Evolutionary conservation across 1,284 basidiomycete species (phyloP).

Genomic region (Psilocybe mexicana): DNA sequence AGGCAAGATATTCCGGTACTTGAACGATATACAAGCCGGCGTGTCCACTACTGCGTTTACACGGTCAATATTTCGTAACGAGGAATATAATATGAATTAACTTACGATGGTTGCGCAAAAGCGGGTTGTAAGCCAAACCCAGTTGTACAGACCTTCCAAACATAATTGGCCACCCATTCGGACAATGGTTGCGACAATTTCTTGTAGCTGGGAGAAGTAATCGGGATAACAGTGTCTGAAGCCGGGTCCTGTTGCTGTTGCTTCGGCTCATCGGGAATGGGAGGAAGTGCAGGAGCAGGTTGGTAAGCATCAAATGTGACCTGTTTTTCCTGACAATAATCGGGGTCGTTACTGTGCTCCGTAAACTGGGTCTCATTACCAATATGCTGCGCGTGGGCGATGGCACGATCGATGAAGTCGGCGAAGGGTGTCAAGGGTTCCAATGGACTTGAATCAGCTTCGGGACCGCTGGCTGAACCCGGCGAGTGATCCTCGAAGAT

Average conservation of each 20-base stretch:
- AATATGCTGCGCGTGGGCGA: conserved; percentile 42
- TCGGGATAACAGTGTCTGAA: conserved; percentile 49
- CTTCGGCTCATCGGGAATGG: conserved; percentile 34
- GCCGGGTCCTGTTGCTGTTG: conserved; percentile 37
- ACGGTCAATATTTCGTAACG: neutral
- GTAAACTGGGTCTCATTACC: conserved; percentile 15
- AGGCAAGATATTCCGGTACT: conserved; percentile 56
- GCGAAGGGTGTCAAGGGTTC: conserved; percentile 75
- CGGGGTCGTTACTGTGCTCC: conserved; percentile 10
- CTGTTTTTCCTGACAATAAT: conserved; percentile 26
- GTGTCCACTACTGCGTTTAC: conserved; percentile 27
- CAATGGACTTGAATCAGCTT: conserved; percentile 63
- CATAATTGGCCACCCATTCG: conserved; percentile 74
- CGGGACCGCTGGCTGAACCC: conserved; percentile 47
- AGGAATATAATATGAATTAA: conserved; percentile 14
- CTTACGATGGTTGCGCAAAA: conserved; percentile 51
- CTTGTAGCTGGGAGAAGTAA: conserved; percentile 61
- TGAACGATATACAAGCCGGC: conserved; percentile 41
- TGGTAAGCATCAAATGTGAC: conserved; percentile 25
- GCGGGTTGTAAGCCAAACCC: conserved; percentile 55
- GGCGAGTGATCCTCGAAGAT: conserved; percentile 67
- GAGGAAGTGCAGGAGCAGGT: conserved; percentile 29
- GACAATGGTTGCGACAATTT: conserved; percentile 73
- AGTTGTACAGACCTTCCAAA: conserved; percentile 78
- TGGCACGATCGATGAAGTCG: conserved; percentile 70